Evolutionary conservation across 169 alveolate species (phyloP).

Genomic region (Toxoplasma gondii): DNA sequence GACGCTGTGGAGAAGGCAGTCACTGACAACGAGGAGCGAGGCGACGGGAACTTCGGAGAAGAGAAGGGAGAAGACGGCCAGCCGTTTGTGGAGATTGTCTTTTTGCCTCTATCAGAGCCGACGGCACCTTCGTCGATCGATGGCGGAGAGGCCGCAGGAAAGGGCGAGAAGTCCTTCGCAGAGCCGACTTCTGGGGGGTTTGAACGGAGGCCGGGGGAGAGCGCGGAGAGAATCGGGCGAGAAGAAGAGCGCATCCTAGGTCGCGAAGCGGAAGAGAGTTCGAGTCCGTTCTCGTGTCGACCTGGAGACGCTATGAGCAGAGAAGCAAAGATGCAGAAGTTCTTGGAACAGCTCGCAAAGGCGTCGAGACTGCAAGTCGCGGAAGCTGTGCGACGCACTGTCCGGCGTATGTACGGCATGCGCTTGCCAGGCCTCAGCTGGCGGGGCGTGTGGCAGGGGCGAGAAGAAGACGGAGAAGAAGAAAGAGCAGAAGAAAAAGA

Average conservation of each 20-base stretch:
- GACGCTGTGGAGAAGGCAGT: no score
- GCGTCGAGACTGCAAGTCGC: background rate
- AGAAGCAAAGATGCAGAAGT: background rate
- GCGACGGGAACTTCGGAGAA: no score
- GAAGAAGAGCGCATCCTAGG: background rate
- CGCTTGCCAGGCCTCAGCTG: slow-evolving; percentile 38
- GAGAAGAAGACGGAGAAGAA: background rate
- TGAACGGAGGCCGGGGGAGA: background rate
- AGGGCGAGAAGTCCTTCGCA: background rate
- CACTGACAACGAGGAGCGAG: no score
- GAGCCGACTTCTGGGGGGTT: background rate
- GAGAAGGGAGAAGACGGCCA: no score
- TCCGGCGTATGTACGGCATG: slow-evolving; percentile 14
- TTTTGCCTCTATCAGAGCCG: background rate
- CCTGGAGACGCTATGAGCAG: background rate
- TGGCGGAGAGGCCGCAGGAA: background rate
- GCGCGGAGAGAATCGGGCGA: background rate
- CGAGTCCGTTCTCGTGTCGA: background rate
- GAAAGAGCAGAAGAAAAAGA: slow-evolving; percentile 23
- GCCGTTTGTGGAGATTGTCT: background rate
- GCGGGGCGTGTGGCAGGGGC: slow-evolving; percentile 23
- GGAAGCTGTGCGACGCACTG: background rate
- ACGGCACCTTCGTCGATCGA: background rate
- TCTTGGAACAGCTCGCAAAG: background rate
- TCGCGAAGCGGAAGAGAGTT: background rate